These are phyloP conservation scores for Cercospora citrullina DNA, from an alignment of 2,329 filamentous ascomycete genomes.

Conservation along the genomic window DNA sequence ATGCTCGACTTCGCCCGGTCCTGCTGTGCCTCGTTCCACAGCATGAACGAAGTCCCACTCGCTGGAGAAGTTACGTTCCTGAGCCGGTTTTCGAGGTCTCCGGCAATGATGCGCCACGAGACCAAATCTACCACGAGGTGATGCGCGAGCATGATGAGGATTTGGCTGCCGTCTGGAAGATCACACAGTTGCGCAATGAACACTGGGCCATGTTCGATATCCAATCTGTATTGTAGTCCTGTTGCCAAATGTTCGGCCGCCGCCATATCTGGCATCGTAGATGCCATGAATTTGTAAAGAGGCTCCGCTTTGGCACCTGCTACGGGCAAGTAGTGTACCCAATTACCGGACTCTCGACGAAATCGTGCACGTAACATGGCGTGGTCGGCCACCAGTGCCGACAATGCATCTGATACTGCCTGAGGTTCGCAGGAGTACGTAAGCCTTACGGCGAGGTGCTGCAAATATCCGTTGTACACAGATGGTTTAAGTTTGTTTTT, in stretches of 20 bases:
- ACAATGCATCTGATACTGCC: not conserved
- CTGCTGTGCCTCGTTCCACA: not conserved
- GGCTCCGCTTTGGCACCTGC: not conserved
- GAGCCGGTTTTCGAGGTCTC: not conserved
- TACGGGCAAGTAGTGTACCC: not conserved
- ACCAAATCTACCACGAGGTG: conserved; percentile 3
- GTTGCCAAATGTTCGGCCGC: not conserved
- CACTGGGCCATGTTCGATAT: not conserved
- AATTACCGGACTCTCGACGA: not conserved
- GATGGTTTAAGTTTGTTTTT: not conserved
- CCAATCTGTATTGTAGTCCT: not conserved
- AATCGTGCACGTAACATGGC: not conserved
- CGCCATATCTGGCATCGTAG: not conserved
- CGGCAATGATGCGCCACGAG: conserved; percentile 4
- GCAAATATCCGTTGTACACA: not conserved
- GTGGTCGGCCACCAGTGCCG: not conserved
- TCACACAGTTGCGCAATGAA: not conserved
- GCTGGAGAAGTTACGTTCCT: not conserved
- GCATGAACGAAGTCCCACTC: not conserved
- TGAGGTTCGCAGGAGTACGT: not conserved
- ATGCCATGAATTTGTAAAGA: not conserved
- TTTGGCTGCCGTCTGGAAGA: not conserved
- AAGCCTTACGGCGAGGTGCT: not conserved
- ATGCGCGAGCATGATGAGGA: not conserved
- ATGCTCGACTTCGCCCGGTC: not conserved